Conservation (phyloP, 495 filamentous ascomycete species). For the Cryomyces minteri region DNA sequence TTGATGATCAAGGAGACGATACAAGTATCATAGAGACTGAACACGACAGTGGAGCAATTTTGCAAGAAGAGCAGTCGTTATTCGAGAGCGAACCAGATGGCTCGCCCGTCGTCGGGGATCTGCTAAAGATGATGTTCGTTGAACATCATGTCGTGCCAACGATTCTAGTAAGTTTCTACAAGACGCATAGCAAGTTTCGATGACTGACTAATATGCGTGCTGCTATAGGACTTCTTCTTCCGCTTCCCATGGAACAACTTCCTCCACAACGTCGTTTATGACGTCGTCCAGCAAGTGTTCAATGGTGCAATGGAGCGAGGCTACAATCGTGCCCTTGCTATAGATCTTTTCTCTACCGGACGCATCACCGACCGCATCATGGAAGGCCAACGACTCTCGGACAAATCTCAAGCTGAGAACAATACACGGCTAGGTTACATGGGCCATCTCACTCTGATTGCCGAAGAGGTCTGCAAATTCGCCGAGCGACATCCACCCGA, state of each 20-base stretch:
- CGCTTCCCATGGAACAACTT: constrained; percentile 99
- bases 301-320: constrained; percentile 96
- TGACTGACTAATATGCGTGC: not conserved
- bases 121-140: constrained; percentile 92
- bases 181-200: not conserved
- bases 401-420: constrained; percentile 58
- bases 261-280: constrained; percentile 97
- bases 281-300: constrained; percentile 98
- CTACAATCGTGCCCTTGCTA: constrained; percentile 80
- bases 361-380: constrained; percentile 83
- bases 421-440: constrained; percentile 95
- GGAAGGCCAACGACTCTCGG: constrained; percentile 71
- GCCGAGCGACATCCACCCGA: constrained; percentile 86
- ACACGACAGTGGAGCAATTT: too few species aligned
- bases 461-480: constrained; percentile 97
- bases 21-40: too few species aligned
- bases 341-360: constrained; percentile 80
- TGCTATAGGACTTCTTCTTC: constrained; percentile 76
- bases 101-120: constrained; percentile 89
- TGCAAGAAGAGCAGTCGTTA: too few species aligned
- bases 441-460: constrained; percentile 93
- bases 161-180: constrained; percentile 50
- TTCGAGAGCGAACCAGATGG: constrained; percentile 37
- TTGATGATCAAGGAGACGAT: too few species aligned
- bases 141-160: constrained; percentile 88